Base-by-base conservation (phyloP, 2,329 filamentous ascomycete genomes). In the Sphaerulina musiva region DNA sequence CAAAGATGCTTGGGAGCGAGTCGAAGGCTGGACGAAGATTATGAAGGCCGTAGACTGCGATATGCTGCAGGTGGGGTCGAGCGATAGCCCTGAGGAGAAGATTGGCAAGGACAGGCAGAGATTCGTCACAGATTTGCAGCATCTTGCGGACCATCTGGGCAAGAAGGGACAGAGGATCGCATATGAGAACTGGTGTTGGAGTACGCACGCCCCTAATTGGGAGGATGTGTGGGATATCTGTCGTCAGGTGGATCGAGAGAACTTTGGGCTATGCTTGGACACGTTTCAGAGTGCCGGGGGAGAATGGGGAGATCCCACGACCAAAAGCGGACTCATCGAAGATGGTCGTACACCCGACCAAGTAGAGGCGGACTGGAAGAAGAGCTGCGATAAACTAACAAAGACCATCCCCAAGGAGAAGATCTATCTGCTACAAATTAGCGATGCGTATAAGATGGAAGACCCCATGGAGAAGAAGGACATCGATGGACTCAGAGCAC, bases 101-200 rank as follows among this genome's bases (percentile, higher is more conserved):
- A 81, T 87, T 53, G 75, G 74, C 0, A 72, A 69, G 0, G 73
- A 78, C 5, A 70, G 76, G 5, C 71, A 73, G 1, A 71, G 75
- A 7, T 75, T 87, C 17, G 79, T 85, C 0, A 64, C 69, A 0
- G 85, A 90, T 61, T 74, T 91, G 0, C 76, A 76, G 1, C 76
- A 83, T 53, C 73, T 91, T 6, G 82, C 81, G 2, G 82, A 86
- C 51, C 70, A 86, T 48, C 74, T 86, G 1, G 78, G 78, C 0
- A 66, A 74, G 20, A 76, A 80, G 45, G 76, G 76, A 0, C 80
- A 82, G 66, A 76, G 79, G 6, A 72, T 91, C 14, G 85, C 86
- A 0, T 91, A 90, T 61, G 86, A 91, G 70, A 89, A 90, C 65
- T 90, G 86, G 85, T 89, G 86, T 70, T 91, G 86, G 87, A 83